Percentiles rank a stretch among this genome's conserved stretches.
Evolutionary conservation across 2,329 filamentous ascomycete genomes (phyloP).

Genomic region (Fusarium sp.): DNA sequence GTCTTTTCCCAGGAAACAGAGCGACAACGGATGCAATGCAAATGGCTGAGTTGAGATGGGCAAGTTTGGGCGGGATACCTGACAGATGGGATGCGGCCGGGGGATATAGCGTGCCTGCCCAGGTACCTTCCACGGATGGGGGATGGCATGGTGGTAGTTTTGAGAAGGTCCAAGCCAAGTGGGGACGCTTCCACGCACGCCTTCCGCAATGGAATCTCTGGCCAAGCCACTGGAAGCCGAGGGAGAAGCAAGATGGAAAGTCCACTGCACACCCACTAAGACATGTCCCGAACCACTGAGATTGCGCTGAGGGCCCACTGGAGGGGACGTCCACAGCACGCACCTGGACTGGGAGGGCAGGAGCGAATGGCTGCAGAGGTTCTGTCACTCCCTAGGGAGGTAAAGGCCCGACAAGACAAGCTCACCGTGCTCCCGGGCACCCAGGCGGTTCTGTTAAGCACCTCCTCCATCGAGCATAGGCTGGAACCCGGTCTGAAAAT

Average conservation of each 20-base stretch:
- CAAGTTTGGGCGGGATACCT: conserved; percentile 38
- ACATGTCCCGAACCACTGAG: conserved; percentile 26
- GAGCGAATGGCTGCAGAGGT: conserved; percentile 18
- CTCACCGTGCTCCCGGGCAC: conserved; percentile 7
- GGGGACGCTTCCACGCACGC: conserved; percentile 32
- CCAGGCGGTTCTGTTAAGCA: conserved; percentile 35
- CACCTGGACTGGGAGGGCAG: conserved; percentile 18
- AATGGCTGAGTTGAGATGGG: conserved; percentile 25
- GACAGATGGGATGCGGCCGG: conserved; percentile 34
- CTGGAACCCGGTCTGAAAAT: conserved; percentile 6
- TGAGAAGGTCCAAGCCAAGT: conserved; percentile 32
- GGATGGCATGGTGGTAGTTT: conserved; percentile 34
- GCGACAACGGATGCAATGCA: conserved; percentile 16
- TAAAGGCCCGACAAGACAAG: conserved; percentile 33
- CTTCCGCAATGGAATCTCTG: conserved; percentile 38
- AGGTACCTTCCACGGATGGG: conserved; percentile 25
- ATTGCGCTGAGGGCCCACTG: neutral
- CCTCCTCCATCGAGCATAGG: conserved; percentile 45
- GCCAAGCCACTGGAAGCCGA: conserved; percentile 45
- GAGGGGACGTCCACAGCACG: neutral
- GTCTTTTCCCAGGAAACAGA: conserved; percentile 17
- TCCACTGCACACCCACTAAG: conserved; percentile 39
- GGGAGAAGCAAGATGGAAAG: conserved; percentile 45
- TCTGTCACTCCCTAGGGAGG: conserved; percentile 27
- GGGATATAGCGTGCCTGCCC: conserved; percentile 35